Evolutionary conservation across 192 early-diverging fungal genomes (phyloP), one percentile per base, ranked within the genome.

Genomic region (Allomyces arbusculus): DNA sequence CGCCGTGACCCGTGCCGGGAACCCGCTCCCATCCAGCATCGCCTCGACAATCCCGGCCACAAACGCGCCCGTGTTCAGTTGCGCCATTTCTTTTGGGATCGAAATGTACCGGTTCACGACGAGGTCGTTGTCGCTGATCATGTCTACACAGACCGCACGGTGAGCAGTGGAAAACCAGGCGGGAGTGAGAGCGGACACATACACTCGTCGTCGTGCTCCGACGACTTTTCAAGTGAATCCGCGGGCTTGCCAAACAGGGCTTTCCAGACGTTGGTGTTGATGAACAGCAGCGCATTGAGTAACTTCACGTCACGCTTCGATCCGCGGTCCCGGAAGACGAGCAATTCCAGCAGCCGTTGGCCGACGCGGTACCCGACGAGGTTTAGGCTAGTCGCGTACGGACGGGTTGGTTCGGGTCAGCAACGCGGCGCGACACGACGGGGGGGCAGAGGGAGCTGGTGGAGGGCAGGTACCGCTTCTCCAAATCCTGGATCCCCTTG

Each of bases 121-220:
- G 1, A 94, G 94, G 61, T 99, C 94, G 69, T 97, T 97, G 72
- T 99, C 96, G n/a, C 87, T 91, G 28, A 99, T 92, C 96, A 99
- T 99, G 71, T 97, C 91, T 93, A 70, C 58, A 12, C 62, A 62
- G 40, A 63, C 33, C 24, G 24, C 9, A 1, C 16, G 23, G 61
- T 24, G 24, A 62, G 33, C 26, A 9, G 8, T 23, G 12, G 50
- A 69, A 19, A 40, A 3, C 23, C 0, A 1, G 24, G 23, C 44
- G 11, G 20, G 12, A 45, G 6, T 10, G 9, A n/a, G 16, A 0
- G 33, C 0, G 33, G 0, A 40, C 2, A 65, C 76, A 62, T 80
- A 91, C 89, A 98, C 83, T 99, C 94, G 69, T 97, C 94, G 28
- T 99, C 94, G 70, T 86, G 89, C 61, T 97, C 94, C 3, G 92